Percentiles rank a stretch among this genome's conserved stretches.
Evolutionary conservation across 441 rosid species (phyloP).

Genomic region (Metrosideros polymorpha): DNA sequence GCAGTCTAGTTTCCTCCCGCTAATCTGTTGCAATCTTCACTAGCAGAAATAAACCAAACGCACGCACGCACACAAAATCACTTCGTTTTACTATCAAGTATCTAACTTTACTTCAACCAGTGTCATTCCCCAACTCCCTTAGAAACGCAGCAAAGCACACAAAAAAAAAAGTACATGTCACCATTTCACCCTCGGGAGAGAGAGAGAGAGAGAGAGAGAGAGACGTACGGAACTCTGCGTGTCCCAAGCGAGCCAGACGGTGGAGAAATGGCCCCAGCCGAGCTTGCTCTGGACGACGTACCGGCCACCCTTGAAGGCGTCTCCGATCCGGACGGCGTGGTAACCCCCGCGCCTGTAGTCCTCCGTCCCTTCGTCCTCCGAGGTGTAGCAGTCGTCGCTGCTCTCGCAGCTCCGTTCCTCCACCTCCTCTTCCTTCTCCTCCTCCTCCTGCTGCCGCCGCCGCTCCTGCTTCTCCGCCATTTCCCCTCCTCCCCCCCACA

Average conservation of each 20-base stretch:
- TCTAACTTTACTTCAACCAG: not conserved
- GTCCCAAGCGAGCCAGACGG: conserved; percentile 16
- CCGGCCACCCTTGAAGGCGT: conserved; percentile 8
- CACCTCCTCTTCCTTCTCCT: not conserved
- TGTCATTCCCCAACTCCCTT: not conserved
- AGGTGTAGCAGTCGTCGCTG: conserved; percentile 6
- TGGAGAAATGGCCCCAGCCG: conserved; percentile 15
- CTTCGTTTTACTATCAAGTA: not conserved
- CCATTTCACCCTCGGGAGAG: not conserved
- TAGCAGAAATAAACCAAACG: not conserved
- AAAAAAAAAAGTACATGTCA: not conserved
- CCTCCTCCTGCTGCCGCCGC: not conserved
- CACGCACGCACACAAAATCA: not conserved
- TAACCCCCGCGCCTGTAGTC: conserved; percentile 10
- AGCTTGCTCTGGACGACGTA: conserved; percentile 13
- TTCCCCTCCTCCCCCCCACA: not conserved
- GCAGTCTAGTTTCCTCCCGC: not conserved
- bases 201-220: not conserved
- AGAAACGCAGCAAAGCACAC: not conserved
- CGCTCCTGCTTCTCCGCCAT: not conserved
- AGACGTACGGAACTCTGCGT: conserved; percentile 3
- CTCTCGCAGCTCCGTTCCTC: conserved; percentile 2
- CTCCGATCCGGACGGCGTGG: conserved; percentile 11
- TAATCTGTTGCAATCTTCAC: not conserved
- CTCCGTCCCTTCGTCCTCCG: conserved; percentile 14